These are phyloP conservation scores for Vigna mungo DNA, from an alignment of 306 rosid genomes.

Conservation along the genomic window DNA sequence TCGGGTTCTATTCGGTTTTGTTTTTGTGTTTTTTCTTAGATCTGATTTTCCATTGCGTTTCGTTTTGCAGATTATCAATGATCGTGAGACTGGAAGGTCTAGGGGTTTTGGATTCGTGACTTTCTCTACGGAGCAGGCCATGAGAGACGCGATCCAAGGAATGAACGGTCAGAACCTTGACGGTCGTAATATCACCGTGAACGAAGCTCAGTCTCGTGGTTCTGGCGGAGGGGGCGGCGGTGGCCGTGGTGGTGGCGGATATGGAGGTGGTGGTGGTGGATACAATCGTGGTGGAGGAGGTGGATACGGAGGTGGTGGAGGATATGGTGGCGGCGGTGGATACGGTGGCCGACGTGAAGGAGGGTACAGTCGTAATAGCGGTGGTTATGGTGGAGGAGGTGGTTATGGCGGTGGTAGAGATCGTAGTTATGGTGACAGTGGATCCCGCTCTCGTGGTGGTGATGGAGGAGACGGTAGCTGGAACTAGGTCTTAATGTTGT, in stretches of 20 bases:
- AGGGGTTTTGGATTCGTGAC: constrained; percentile 95
- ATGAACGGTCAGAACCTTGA: constrained; percentile 88
- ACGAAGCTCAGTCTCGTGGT: constrained; percentile 90
- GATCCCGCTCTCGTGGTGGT: constrained; percentile 49
- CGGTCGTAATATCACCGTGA: constrained; percentile 90
- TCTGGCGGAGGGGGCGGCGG: constrained; percentile 54
- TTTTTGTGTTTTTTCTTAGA: background rate
- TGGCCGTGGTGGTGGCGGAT: constrained; percentile 45
- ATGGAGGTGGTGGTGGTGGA: constrained; percentile 34
- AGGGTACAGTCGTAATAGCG: constrained; percentile 22
- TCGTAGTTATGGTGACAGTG: constrained; percentile 49
- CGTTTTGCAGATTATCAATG: constrained; percentile 65
- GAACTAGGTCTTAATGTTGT: constrained; percentile 31
- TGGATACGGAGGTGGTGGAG: constrained; percentile 3
- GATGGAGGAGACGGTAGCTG: constrained; percentile 67
- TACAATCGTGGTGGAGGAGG: constrained; percentile 39
- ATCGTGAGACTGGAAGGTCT: constrained; percentile 92
- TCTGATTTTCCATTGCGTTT: background rate
- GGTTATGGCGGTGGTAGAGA: constrained; percentile 28
- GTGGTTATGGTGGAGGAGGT: background rate
- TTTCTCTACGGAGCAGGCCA: constrained; percentile 62
- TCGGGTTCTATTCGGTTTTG: constrained; percentile 15
- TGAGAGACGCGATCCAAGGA: constrained; percentile 81
- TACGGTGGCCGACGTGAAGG: constrained; percentile 43
- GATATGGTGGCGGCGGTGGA: constrained; percentile 33